phyloP scores from a whole-genome alignment of 306 rosid genomes.

The Glycine tomentella region DNA sequence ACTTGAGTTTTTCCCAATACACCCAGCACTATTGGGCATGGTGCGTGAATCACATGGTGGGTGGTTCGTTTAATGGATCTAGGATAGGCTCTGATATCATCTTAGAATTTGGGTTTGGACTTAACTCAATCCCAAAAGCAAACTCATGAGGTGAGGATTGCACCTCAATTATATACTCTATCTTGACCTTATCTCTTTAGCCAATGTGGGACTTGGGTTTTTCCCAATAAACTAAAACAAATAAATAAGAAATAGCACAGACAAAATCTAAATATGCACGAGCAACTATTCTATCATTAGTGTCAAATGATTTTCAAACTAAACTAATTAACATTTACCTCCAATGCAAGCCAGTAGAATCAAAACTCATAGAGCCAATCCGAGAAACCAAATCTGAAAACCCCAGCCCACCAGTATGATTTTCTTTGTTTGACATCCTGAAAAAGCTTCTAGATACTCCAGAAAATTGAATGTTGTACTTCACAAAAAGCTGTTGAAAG shows the following conservation, averaged over 20 bases:
- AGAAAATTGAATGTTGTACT: constrained; percentile 96
- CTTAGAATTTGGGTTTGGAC: too few relatives aligned
- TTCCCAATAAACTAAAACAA: constrained; percentile 21
- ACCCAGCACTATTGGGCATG: too few relatives aligned
- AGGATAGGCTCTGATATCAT: too few relatives aligned
- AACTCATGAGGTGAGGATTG: too few relatives aligned
- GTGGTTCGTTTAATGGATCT: too few relatives aligned
- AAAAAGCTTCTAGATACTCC: constrained; percentile 95
- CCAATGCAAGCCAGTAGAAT: constrained; percentile 96
- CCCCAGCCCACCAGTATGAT: constrained; percentile 58
- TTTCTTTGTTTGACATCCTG: constrained; percentile 67
- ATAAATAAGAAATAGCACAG: constrained; percentile 9
- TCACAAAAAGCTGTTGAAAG: constrained; percentile 91
- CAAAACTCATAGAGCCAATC: constrained; percentile 94
- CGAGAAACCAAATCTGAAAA: constrained; percentile 86
- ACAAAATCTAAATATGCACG: constrained; percentile 34
- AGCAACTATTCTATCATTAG: constrained; percentile 38
- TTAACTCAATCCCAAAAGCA: too few relatives aligned
- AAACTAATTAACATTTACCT: constrained; percentile 62
- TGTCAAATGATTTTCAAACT: constrained; percentile 41
- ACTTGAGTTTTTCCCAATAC: too few relatives aligned
- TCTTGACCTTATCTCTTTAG: too few relatives aligned
- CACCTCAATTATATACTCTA: too few relatives aligned
- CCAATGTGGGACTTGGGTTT: too few relatives aligned
- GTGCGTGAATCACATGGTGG: too few relatives aligned